These are phyloP conservation scores for Brettanomyces anomalus DNA, from an alignment of 805 yeast species.

Conservation along the genomic window DNA sequence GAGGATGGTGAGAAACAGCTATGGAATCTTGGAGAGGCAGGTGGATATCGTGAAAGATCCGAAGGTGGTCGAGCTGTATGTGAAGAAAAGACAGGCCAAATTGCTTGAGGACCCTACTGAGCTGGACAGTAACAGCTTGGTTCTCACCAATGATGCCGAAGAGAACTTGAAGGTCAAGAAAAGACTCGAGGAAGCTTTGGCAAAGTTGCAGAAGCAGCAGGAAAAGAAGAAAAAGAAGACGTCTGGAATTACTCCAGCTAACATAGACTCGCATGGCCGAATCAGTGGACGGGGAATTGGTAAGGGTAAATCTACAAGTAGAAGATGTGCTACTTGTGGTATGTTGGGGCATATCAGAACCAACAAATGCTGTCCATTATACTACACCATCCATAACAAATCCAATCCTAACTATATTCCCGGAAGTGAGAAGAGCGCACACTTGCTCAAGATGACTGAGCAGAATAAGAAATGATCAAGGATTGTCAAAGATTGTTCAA, in stretches of 20 bases:
- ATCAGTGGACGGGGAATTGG: constrained; percentile 62
- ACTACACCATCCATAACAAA: constrained; percentile 34
- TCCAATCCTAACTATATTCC: constrained; percentile 27
- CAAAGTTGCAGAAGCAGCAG: constrained; percentile 68
- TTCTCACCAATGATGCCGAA: constrained; percentile 77
- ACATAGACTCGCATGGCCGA: constrained; percentile 28
- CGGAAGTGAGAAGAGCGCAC: constrained; percentile 21
- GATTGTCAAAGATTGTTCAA: too few species aligned
- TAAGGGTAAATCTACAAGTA: constrained; percentile 60
- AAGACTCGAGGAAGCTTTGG: constrained; percentile 73
- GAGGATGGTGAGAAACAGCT: constrained; percentile 71
- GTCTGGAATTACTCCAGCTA: constrained; percentile 24
- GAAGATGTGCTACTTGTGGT: constrained; percentile 94
- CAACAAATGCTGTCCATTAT: constrained; percentile 85
- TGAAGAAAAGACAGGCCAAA: constrained; percentile 40
- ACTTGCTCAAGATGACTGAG: constrained; percentile 6
- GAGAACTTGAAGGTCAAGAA: constrained; percentile 69
- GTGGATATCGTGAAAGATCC: constrained; percentile 78
- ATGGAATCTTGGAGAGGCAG: constrained; percentile 77
- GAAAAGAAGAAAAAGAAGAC: constrained; percentile 34
- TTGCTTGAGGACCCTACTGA: constrained; percentile 31
- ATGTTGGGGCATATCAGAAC: constrained; percentile 93
- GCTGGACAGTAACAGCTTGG: constrained; percentile 62
- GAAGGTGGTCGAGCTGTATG: constrained; percentile 75
- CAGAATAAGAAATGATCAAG: neutral